These are phyloP conservation scores for Cymbopogon flexuosus DNA, from an alignment of 202 grass and related monocot genomes.

Conservation along the genomic window DNA sequence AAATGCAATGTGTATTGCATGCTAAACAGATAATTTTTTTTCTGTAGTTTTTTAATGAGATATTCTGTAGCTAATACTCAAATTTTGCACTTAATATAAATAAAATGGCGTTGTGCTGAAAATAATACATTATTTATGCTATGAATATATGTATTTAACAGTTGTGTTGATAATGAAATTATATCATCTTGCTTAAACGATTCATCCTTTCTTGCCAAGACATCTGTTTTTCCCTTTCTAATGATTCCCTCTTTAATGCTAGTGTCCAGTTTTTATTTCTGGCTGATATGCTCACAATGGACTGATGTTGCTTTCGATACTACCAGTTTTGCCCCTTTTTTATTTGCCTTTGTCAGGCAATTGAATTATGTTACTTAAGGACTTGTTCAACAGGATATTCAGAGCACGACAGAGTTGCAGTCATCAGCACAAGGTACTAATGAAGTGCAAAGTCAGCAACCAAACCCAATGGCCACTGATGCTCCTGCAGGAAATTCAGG, in stretches of 20 bases:
- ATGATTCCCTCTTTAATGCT: not conserved
- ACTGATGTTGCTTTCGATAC: slow-evolving; percentile 5
- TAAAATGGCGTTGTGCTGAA: not conserved
- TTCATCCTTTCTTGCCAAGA: not conserved
- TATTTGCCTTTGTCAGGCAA: not conserved
- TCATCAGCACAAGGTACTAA: slow-evolving; percentile 51
- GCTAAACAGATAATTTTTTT: not conserved
- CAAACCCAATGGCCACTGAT: slow-evolving; percentile 46
- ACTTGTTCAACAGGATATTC: slow-evolving; percentile 64
- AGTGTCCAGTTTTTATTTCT: not conserved
- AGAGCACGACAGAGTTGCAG: slow-evolving; percentile 61
- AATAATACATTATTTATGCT: not conserved
- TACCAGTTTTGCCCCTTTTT: not conserved
- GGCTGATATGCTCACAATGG: slow-evolving; percentile 13
- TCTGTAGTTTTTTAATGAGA: not conserved
- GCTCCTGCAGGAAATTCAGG: slow-evolving; percentile 58
- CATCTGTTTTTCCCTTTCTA: not conserved
- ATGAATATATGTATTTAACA: not conserved
- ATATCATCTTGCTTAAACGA: not conserved
- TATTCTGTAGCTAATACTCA: not conserved
- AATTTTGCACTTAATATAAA: slow-evolving; percentile 5
- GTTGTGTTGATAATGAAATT: not conserved
- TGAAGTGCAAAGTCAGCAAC: slow-evolving; percentile 66
- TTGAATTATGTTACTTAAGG: slow-evolving; percentile 31
- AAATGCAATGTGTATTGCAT: not conserved